These are phyloP conservation scores for Stephanodiscus minutulus DNA, from an alignment of 108 stramenopile genomes.

Conservation along the genomic window DNA sequence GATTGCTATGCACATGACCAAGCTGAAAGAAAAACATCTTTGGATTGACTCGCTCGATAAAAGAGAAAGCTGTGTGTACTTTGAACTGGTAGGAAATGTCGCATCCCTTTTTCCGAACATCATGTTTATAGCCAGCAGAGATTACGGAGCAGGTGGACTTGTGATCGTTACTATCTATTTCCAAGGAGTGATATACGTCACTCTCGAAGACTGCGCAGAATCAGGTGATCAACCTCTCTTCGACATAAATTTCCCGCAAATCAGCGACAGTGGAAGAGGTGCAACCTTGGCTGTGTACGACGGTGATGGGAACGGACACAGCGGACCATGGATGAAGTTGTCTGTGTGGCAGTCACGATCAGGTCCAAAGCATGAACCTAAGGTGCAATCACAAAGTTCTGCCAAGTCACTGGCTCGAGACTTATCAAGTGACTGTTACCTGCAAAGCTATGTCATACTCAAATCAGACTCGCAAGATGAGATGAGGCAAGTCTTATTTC, in stretches of 20 bases:
- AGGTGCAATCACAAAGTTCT: background rate
- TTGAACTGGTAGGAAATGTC: constrained; percentile 60
- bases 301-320: constrained; percentile 14
- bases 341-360: constrained; percentile 25
- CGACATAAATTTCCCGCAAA: constrained; percentile 74
- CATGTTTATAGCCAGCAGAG: constrained; percentile 52
- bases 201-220: constrained; percentile 51
- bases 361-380: background rate
- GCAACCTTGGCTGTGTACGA: constrained; percentile 42
- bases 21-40: constrained; percentile 47
- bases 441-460: constrained; percentile 69
- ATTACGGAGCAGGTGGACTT: constrained; percentile 57
- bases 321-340: constrained; percentile 37
- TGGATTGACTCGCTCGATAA: constrained; percentile 61
- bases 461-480: constrained; percentile 36
- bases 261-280: constrained; percentile 35
- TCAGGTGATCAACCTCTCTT: constrained; percentile 65
- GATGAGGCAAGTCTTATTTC: constrained; percentile 57
- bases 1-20: constrained; percentile 47
- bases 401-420: constrained; percentile 2
- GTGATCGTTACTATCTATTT: constrained; percentile 67
- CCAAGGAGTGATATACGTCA: constrained; percentile 65
- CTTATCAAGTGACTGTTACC: constrained; percentile 55
- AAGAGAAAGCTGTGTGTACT: constrained; percentile 62
- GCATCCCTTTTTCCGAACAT: constrained; percentile 54